Evolutionary conservation across 441 rosid genomes (phyloP).

Genomic region (Erodium chrysanthum): DNA sequence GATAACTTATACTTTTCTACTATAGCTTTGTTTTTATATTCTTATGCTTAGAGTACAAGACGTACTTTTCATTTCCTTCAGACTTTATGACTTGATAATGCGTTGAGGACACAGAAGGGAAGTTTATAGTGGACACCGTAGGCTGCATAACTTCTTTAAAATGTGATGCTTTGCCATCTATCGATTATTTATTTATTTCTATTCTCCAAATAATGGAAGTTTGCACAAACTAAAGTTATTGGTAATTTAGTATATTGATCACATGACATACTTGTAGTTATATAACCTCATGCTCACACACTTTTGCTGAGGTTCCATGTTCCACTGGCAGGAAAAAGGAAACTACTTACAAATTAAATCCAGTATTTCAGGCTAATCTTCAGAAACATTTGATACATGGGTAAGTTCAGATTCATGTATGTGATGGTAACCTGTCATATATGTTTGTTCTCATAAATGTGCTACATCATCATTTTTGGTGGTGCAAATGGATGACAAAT

Average conservation of each 20-base stretch:
- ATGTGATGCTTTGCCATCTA: background rate
- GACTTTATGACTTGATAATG: background rate
- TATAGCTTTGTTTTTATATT: background rate
- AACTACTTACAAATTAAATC: constrained; percentile 55
- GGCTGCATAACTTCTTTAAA: background rate
- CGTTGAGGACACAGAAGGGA: too few relatives aligned
- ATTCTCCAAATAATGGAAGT: background rate
- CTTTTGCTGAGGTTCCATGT: background rate
- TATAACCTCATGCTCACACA: background rate
- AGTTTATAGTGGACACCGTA: background rate
- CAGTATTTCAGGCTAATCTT: constrained; percentile 73
- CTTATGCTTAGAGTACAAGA: background rate
- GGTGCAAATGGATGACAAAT: background rate
- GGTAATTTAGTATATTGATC: background rate
- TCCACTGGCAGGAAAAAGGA: constrained; percentile 53
- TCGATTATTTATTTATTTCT: background rate
- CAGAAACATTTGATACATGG: constrained; percentile 61
- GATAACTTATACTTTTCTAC: background rate
- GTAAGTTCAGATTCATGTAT: constrained; percentile 26
- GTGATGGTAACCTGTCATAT: background rate
- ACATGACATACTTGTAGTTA: background rate
- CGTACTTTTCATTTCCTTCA: background rate
- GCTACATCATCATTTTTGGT: background rate
- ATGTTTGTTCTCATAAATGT: background rate
- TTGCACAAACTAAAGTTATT: background rate